Percentiles rank a stretch among this genome's conserved stretches.
Conservation (phyloP, 306 rosid species). For the Spatholobus suberectus region DNA sequence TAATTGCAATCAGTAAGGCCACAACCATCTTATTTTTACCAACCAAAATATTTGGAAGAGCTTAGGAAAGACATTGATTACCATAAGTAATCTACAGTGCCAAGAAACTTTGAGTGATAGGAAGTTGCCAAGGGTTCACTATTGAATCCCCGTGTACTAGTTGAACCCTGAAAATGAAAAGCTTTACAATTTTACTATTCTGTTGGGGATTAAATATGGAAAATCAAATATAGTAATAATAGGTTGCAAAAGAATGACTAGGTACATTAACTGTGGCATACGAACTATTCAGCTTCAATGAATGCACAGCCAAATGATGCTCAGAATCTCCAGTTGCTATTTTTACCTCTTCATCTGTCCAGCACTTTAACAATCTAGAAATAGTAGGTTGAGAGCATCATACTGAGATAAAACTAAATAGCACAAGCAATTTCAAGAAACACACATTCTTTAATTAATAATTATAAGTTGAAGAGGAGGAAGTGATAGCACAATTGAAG, state of each 20-base stretch:
- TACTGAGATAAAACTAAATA: constrained; percentile 28
- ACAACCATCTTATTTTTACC: not conserved
- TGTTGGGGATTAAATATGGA: not conserved
- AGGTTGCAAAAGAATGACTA: constrained; percentile 35
- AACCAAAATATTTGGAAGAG: constrained; percentile 12
- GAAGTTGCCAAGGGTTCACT: constrained; percentile 92
- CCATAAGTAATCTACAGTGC: constrained; percentile 95
- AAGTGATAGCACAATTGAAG: constrained; percentile 22
- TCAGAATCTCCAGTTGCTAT: constrained; percentile 73
- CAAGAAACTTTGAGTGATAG: constrained; percentile 89
- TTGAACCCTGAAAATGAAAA: constrained; percentile 69
- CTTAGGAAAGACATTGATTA: constrained; percentile 45
- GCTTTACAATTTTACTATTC: constrained; percentile 18
- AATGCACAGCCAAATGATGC: constrained; percentile 63
- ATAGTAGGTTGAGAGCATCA: constrained; percentile 34
- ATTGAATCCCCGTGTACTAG: constrained; percentile 64
- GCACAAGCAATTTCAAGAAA: constrained; percentile 19
- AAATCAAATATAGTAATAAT: not conserved
- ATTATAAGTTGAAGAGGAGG: constrained; percentile 8
- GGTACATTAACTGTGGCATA: constrained; percentile 73
- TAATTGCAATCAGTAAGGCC: constrained; percentile 22
- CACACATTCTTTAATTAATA: constrained; percentile 5
- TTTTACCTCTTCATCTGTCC: constrained; percentile 78
- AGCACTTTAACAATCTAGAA: constrained; percentile 62
- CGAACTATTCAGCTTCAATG: constrained; percentile 77